A percentile compares a stretch with the other conserved stretches of the same genome.
Conservation (phyloP, 306 rosid genomes). For the Malus sylvestris region DNA sequence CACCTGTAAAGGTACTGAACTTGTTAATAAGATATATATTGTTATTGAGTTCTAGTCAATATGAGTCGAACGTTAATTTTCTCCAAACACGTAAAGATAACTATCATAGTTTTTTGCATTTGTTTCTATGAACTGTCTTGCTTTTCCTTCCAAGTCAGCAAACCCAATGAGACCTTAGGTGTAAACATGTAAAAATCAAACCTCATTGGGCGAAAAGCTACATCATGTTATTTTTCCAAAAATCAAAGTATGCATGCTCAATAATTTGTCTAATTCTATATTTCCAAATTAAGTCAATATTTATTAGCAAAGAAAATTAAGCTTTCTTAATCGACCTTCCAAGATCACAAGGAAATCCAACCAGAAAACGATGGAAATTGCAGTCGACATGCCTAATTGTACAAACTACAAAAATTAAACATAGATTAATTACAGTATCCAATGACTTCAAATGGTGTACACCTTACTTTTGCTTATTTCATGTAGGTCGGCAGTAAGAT, state of each 20-base stretch:
- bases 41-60: too few species aligned
- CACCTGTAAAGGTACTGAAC: too few species aligned
- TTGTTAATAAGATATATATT: too few species aligned
- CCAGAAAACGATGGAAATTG: background rate
- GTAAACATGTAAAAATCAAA: background rate
- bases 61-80: too few species aligned
- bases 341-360: background rate
- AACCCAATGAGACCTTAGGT: background rate
- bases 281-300: background rate
- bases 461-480: background rate
- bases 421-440: background rate
- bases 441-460: too few species aligned
- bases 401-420: background rate
- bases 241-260: background rate
- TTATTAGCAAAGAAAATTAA: background rate
- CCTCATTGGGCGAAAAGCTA: background rate
- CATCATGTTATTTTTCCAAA: background rate
- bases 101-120: background rate
- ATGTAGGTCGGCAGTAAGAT: background rate
- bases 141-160: background rate
- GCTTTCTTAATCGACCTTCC: background rate
- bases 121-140: background rate
- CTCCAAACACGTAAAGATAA: too few species aligned
- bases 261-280: background rate
- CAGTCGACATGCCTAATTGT: background rate